Conservation (phyloP, 306 rosid species). For the Carpinus viminea region DNA sequence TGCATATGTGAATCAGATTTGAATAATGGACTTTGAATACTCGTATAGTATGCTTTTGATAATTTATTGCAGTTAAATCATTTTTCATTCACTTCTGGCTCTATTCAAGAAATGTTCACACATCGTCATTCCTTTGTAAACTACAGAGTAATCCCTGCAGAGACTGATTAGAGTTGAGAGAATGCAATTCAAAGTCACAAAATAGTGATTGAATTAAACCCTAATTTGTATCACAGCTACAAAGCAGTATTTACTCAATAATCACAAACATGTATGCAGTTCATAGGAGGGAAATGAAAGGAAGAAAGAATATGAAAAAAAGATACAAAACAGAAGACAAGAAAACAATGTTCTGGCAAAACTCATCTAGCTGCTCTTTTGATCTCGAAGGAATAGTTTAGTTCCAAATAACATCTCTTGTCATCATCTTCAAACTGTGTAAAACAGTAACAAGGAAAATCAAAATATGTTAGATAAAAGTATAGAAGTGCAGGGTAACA, state of each 20-base stretch:
- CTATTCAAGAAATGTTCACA: neutral
- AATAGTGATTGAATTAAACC: neutral
- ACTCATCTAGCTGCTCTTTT: constrained; percentile 33
- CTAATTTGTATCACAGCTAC: neutral
- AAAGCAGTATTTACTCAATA: neutral
- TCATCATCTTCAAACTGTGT: constrained; percentile 63
- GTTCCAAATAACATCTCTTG: constrained; percentile 53
- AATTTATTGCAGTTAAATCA: too few relatives aligned
- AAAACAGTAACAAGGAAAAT: neutral
- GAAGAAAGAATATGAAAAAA: neutral
- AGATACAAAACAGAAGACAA: constrained; percentile 5
- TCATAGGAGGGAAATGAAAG: neutral
- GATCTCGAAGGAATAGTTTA: constrained; percentile 50
- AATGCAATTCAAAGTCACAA: neutral
- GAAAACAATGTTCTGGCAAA: neutral
- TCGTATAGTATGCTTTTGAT: too few relatives aligned
- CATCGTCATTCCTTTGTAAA: neutral
- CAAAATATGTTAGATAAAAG: neutral
- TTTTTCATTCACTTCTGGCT: too few relatives aligned
- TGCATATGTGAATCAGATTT: neutral
- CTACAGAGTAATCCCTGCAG: too few relatives aligned
- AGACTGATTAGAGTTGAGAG: neutral
- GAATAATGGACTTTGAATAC: neutral
- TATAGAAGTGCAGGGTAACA: neutral
- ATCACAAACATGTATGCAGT: constrained; percentile 8